Conservation (phyloP, 805 yeast genomes). For the Suhomyces faveliae region DNA sequence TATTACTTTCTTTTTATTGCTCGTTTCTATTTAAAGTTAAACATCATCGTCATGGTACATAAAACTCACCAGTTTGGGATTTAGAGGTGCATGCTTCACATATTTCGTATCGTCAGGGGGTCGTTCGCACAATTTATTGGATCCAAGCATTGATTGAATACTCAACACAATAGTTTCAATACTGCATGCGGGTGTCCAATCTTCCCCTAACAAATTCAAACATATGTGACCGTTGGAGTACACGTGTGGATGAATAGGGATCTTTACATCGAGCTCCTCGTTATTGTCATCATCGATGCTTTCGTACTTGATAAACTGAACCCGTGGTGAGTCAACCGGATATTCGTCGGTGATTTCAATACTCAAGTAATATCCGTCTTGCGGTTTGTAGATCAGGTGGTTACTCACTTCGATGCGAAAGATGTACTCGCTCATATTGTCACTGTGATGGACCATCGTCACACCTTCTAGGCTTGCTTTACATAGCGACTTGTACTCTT, state of each 20-base stretch:
- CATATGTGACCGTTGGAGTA: slow-evolving; percentile 81
- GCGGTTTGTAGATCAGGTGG: slow-evolving; percentile 13
- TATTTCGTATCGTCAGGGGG: slow-evolving; percentile 60
- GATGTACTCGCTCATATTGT: slow-evolving; percentile 18
- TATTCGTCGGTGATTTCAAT: slow-evolving; percentile 45
- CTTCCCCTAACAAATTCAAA: slow-evolving; percentile 60
- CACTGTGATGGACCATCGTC: slow-evolving; percentile 17
- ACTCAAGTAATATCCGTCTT: slow-evolving; percentile 39
- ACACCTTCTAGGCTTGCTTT: slow-evolving; percentile 22
- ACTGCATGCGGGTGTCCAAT: slow-evolving; percentile 66
- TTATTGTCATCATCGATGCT: slow-evolving; percentile 11
- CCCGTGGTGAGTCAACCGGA: slow-evolving; percentile 61
- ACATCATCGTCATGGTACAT: slow-evolving; percentile 60
- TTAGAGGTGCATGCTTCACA: slow-evolving; percentile 50
- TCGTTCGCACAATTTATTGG: slow-evolving; percentile 45
- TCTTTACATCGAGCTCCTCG: slow-evolving; percentile 12
- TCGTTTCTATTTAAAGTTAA: slow-evolving; percentile 8
- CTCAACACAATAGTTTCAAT: slow-evolving; percentile 51
- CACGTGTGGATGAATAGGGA: slow-evolving; percentile 74
- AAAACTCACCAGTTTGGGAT: slow-evolving; percentile 53
- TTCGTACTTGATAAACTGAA: slow-evolving; percentile 42
- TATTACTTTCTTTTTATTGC: neutral
- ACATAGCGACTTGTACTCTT: slow-evolving; percentile 23
- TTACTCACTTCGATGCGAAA: slow-evolving; percentile 19
- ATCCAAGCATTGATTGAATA: slow-evolving; percentile 61